Evolutionary conservation across 1,139 yeast species (phyloP), one percentile per base, ranked within the genome.

Genomic region (Hansenula anomala): DNA sequence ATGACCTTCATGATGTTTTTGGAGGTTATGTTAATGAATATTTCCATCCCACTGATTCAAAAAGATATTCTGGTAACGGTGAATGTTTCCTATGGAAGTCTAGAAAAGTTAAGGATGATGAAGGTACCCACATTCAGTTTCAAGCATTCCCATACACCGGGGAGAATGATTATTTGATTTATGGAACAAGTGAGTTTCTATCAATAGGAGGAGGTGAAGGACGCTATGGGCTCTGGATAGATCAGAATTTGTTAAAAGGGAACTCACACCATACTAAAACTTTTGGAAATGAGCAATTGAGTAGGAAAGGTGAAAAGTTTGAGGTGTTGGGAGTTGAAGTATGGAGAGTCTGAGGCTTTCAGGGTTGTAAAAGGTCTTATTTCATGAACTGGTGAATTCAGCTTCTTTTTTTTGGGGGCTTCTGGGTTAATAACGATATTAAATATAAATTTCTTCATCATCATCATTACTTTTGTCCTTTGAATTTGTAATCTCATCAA

Each of bases 121-220:
- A 35, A 14, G 35, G 34, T 6, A 47, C 52, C 17, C 60, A 56
- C 36, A 47, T 71, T 45, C 67, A 86, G 40, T 78, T 90, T 58
- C 78, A 80, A 59, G 97, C 95, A 1, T 92, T 78, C 58, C 88
- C 90, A 41, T 87, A 84, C 60, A 88, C 97, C 0, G 96, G 97
- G 0, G 58, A 83, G 33, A 92, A 92, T 57, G 96, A 89, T 56
- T 90, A 81, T 58, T 74, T 87, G 37, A 78, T 92, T 19, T 88
- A 85, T 58, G 87, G 96, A 44, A 86, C 92, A 32, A 78, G 77
- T 42, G 71, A 76, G 23, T 90, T 81, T 54, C 67, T 94, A 31
- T 82, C 96, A 15, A 70, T 92, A 51, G 99, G 98, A 2, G 95
- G 96, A 0, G 96, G 97, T 6, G 80, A 78, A 49, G 97, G 97